Conservation (phyloP, 192 early-diverging fungal genomes). For the Coemansia sp. region DNA sequence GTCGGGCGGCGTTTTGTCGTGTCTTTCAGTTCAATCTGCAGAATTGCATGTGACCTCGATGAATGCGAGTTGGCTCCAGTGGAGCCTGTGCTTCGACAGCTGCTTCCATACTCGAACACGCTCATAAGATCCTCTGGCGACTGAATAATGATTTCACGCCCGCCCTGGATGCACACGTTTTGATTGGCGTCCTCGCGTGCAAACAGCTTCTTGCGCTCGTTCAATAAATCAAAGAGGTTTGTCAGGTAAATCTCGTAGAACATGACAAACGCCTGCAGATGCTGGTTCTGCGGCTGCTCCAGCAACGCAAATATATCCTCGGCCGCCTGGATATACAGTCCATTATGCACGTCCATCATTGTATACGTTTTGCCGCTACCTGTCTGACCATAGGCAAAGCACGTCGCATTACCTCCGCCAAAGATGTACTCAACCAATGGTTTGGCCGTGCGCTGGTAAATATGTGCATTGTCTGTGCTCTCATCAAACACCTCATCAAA, state of each 20-base stretch:
- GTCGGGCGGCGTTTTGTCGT: slow-evolving; percentile 58
- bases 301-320: slow-evolving; percentile 86
- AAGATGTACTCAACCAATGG: slow-evolving; percentile 96
- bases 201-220: slow-evolving; percentile 85
- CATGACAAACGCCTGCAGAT: slow-evolving; percentile 80
- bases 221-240: slow-evolving; percentile 91
- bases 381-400: slow-evolving; percentile 97
- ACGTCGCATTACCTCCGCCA: slow-evolving; percentile 93
- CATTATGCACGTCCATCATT: slow-evolving; percentile 86
- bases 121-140: slow-evolving; percentile 84
- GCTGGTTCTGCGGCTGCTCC: slow-evolving; percentile 63
- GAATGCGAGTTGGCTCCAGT: slow-evolving; percentile 95
- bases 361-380: slow-evolving; percentile 96
- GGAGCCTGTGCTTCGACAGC: slow-evolving; percentile 86
- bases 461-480: slow-evolving; percentile 74
- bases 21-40: slow-evolving; percentile 87
- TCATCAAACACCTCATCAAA: slow-evolving; percentile 98
- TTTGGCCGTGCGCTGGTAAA: slow-evolving; percentile 88
- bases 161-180: slow-evolving; percentile 87
- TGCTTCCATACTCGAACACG: slow-evolving; percentile 92
- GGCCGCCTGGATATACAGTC: slow-evolving; percentile 90
- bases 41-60: slow-evolving; percentile 95
- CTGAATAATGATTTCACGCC: slow-evolving; percentile 85
- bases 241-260: slow-evolving; percentile 99
- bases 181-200: slow-evolving; percentile 96